phyloP scores from a whole-genome alignment of 2,329 filamentous ascomycete species.

The Phoma sp. region DNA sequence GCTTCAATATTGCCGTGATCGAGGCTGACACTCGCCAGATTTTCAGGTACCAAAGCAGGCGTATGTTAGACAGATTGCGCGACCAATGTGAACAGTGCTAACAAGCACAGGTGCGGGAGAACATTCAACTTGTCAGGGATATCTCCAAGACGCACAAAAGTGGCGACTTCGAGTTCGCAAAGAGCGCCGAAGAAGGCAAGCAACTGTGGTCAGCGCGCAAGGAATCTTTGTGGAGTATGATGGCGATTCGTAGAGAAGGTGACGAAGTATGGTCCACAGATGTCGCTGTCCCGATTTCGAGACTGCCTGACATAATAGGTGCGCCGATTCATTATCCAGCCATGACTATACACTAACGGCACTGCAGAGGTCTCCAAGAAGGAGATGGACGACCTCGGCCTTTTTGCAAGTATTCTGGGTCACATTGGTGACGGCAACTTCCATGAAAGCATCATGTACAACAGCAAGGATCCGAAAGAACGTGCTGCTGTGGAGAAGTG shows the following conservation, averaged over 20 bases:
- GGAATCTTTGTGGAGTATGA: slow-evolving; percentile 66
- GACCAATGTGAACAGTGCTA: slow-evolving; percentile 30
- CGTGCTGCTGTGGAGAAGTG: slow-evolving; percentile 77
- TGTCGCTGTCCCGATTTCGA: slow-evolving; percentile 65
- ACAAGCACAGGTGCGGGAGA: slow-evolving; percentile 67
- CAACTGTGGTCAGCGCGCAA: slow-evolving; percentile 67
- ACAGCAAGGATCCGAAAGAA: slow-evolving; percentile 71
- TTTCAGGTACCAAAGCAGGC: slow-evolving; percentile 78
- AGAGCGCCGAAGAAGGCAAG: slow-evolving; percentile 60
- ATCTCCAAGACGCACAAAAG: slow-evolving; percentile 69
- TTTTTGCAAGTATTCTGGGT: slow-evolving; percentile 87
- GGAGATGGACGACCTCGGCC: slow-evolving; percentile 81
- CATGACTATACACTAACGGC: slow-evolving; percentile 15
- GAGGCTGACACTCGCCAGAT: slow-evolving; percentile 47
- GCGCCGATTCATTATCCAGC: slow-evolving; percentile 30
- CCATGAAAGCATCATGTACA: slow-evolving; percentile 90
- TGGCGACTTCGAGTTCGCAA: slow-evolving; percentile 62
- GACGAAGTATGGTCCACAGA: slow-evolving; percentile 68
- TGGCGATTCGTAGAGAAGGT: slow-evolving; percentile 61
- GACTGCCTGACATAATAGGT: slow-evolving; percentile 67
- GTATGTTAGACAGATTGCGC: slow-evolving; percentile 32
- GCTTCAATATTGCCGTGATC: not conserved
- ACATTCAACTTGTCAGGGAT: slow-evolving; percentile 70
- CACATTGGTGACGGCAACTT: slow-evolving; percentile 96
- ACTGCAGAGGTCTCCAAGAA: slow-evolving; percentile 80